Base-by-base conservation (phyloP, 352 stramenopile genomes). In the Phytophthora pluvialis region DNA sequence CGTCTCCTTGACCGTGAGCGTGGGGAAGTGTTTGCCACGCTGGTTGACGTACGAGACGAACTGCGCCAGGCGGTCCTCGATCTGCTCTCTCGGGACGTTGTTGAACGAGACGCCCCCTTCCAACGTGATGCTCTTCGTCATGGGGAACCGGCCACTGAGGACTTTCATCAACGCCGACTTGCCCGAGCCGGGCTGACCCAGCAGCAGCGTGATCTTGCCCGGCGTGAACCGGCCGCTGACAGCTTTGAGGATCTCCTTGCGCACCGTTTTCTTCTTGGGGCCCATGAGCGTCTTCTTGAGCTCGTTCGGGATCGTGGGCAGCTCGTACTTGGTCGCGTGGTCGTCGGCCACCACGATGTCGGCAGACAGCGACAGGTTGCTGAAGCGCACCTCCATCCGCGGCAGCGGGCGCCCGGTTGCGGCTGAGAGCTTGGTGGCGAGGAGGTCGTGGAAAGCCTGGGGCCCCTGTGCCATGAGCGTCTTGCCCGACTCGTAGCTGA, bases 1-100 rank as follows among this genome's bases (percentile, higher is more conserved):
- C 18, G 79, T 88, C 62, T 88, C 78, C 36, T 75, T 70, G 1
- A 84, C 78, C 1, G 78, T 84, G 9, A 88, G 59, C 10, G 64
- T 83, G 1, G 79, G 64, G 26, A 78, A 83, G 56, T 88, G 79
- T 36, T 76, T 75, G 51, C 86, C 75, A 4, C 52, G 63, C 52
- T 88, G 77, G 15, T 58, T 62, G 25, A 83, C 75, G 61, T 88
- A 88, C 11, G 76, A 54, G 18, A 70, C 45, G 50, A 82, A 70
- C 45, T 83, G 76, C 25, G 78, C 21, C 16, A 64, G 16, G 45
- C 71, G 10, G 10, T 47, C 18, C 16, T 33, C 28, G 46, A 15
- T 72, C 33, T 40, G 31, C 29, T 36, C 33, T 28, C 28, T 66
- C 12, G n/a, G n/a, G 0, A 45, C 59, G 35, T 33, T 63, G 32